These are phyloP conservation scores for Paragyromitra xinjiangensis DNA, from an alignment of 495 filamentous ascomycete species.

Conservation along the genomic window DNA sequence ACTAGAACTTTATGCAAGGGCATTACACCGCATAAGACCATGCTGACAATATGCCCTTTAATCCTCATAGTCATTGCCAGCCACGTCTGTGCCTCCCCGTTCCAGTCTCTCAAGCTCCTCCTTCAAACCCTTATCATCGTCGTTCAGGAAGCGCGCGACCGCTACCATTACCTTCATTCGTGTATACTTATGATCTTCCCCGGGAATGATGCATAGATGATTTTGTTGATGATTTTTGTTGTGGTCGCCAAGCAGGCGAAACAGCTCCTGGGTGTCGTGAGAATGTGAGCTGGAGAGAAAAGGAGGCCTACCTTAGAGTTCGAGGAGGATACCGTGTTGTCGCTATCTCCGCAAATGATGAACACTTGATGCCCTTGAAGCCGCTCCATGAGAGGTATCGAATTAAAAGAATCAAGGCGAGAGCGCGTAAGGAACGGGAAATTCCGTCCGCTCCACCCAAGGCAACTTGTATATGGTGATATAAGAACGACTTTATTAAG, in stretches of 20 bases:
- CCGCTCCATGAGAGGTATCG: constrained; percentile 1
- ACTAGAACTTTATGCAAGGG: no score
- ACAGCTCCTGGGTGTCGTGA: constrained; percentile 7
- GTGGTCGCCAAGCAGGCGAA: neutral
- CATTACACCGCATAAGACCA: no score
- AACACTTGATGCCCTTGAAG: constrained; percentile 16
- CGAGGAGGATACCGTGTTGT: constrained; percentile 27
- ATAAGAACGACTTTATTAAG: constrained; percentile 42
- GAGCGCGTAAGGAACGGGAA: constrained; percentile 13
- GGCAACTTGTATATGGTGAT: constrained; percentile 37
- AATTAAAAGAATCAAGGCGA: constrained; percentile 29
- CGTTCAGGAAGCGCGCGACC: constrained; percentile 30
- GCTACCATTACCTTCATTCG: constrained; percentile 28
- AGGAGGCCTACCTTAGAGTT: constrained; percentile 26
- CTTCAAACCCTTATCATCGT: neutral
- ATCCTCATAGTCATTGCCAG: no score
- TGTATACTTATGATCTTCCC: constrained; percentile 25
- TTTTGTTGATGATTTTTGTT: neutral
- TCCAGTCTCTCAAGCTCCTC: no score
- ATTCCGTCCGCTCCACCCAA: constrained; percentile 7
- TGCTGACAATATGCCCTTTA: no score
- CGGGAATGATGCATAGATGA: constrained; percentile 15
- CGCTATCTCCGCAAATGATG: constrained; percentile 25
- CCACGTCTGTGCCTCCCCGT: no score
- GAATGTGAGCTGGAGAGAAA: neutral